These are phyloP conservation scores for Barnettozyma botsteinii DNA, from an alignment of 805 yeast species.

Conservation along the genomic window DNA sequence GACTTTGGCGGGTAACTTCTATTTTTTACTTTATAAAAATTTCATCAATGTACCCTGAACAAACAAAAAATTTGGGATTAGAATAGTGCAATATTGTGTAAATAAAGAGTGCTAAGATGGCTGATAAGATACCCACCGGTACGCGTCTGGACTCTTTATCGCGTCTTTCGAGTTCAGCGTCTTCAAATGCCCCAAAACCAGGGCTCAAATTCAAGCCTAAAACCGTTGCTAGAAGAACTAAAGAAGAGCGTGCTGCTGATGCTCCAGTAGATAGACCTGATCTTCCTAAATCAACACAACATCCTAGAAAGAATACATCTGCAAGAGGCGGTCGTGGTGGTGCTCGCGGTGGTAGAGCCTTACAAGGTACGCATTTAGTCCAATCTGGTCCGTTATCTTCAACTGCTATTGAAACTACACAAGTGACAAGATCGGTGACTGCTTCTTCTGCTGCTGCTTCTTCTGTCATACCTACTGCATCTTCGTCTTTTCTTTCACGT, in stretches of 20 bases:
- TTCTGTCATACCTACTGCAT: conserved; percentile 34
- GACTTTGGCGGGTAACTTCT: conserved; percentile 11
- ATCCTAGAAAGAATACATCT: conserved; percentile 9
- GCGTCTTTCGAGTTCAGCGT: conserved; percentile 19
- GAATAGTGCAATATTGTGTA: no score
- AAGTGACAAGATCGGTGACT: conserved; percentile 16
- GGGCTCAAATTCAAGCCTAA: conserved; percentile 79
- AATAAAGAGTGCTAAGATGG: no score
- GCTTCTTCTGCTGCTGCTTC: conserved; percentile 35
- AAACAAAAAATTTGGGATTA: no score
- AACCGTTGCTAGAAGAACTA: conserved; percentile 74
- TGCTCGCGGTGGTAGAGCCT: conserved; percentile 24
- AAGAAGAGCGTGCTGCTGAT: conserved; percentile 76
- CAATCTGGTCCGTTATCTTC: conserved; percentile 70
- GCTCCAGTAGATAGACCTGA: conserved; percentile 41
- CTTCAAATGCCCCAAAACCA: conserved; percentile 41
- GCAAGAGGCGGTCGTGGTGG: conserved; percentile 18
- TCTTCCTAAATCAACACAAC: conserved; percentile 2
- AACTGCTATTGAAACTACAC: conserved; percentile 36
- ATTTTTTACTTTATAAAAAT: background rate
- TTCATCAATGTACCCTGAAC: background rate
- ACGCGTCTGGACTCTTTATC: conserved; percentile 35
- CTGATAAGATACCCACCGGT: conserved; percentile 21
- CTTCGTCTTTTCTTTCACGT: conserved; percentile 39
- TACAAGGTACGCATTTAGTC: conserved; percentile 52